Evolutionary conservation across 441 rosid species (phyloP).

Genomic region (Daphne laureola): DNA sequence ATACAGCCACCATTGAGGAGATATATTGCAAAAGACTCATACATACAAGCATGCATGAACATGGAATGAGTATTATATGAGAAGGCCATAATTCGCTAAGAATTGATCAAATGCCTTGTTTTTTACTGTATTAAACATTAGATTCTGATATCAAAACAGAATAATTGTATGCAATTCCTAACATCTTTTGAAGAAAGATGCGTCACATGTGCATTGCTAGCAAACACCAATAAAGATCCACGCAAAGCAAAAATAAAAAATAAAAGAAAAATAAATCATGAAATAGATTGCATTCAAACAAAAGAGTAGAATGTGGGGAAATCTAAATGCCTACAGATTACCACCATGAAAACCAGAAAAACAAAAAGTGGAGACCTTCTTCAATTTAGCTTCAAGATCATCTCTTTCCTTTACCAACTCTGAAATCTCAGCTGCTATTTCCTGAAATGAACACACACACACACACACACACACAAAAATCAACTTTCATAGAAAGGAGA

Average conservation of each 20-base stretch:
- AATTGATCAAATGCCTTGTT: too few relatives aligned
- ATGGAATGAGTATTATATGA: too few relatives aligned
- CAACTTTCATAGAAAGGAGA: conserved; percentile 2
- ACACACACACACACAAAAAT: conserved; percentile 6
- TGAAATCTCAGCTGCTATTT: conserved; percentile 66
- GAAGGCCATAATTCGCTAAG: too few relatives aligned
- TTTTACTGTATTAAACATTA: too few relatives aligned
- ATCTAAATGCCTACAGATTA: background rate
- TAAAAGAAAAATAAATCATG: conserved; percentile 1
- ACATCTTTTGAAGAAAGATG: too few relatives aligned
- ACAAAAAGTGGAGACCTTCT: conserved; percentile 38
- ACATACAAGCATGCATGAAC: too few relatives aligned
- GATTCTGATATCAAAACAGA: too few relatives aligned
- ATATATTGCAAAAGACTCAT: background rate
- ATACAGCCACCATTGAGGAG: background rate
- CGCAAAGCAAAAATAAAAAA: background rate
- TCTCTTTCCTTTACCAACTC: conserved; percentile 74
- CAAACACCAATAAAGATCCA: background rate
- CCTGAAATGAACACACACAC: conserved; percentile 36
- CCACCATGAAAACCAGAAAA: conserved; percentile 7
- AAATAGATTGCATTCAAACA: background rate
- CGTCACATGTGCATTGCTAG: background rate
- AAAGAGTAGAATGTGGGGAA: background rate
- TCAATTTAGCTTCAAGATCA: conserved; percentile 86
- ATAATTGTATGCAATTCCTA: too few relatives aligned